A percentile compares a stretch with the other conserved stretches of the same genome.
phyloP scores from a whole-genome alignment of 2,329 filamentous ascomycete species.

The Parasarocladium wereldwijsianum region DNA sequence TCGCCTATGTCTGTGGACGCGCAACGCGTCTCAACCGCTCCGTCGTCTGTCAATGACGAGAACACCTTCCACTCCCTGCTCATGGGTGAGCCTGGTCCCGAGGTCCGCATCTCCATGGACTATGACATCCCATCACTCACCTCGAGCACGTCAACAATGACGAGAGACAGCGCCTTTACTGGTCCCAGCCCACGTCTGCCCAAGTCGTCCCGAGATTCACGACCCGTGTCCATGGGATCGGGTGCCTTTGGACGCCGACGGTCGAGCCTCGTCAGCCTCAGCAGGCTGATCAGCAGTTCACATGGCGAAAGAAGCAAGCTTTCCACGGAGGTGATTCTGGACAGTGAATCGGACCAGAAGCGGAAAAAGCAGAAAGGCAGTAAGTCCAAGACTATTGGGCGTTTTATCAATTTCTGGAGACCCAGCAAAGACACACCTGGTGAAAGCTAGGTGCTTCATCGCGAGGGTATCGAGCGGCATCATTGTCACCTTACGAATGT shows the following conservation, averaged over 20 bases:
- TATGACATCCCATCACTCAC: slow-evolving; percentile 57
- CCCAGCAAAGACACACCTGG: slow-evolving; percentile 26
- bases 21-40: slow-evolving; percentile 58
- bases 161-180: slow-evolving; percentile 45
- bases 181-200: slow-evolving; percentile 28
- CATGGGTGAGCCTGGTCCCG: slow-evolving; percentile 60
- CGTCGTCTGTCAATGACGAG: slow-evolving; percentile 59
- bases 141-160: slow-evolving; percentile 66
- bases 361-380: slow-evolving; percentile 43
- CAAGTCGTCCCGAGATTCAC: slow-evolving; percentile 36
- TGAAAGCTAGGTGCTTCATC: slow-evolving; percentile 9
- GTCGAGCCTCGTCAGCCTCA: slow-evolving; percentile 63
- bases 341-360: slow-evolving; percentile 37
- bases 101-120: slow-evolving; percentile 55
- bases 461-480: too few relatives aligned
- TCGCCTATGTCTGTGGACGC: slow-evolving; percentile 56
- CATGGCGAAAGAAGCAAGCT: slow-evolving; percentile 64
- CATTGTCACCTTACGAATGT: slow-evolving; percentile 20
- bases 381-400: slow-evolving; percentile 56
- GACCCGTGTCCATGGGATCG: slow-evolving; percentile 47
- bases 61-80: slow-evolving; percentile 56
- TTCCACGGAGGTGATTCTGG: slow-evolving; percentile 48
- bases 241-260: slow-evolving; percentile 53
- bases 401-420: slow-evolving; percentile 71
- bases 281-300: slow-evolving; percentile 59